These are phyloP conservation scores for Cajanus cajan DNA, from an alignment of 306 rosid genomes.

Conservation along the genomic window DNA sequence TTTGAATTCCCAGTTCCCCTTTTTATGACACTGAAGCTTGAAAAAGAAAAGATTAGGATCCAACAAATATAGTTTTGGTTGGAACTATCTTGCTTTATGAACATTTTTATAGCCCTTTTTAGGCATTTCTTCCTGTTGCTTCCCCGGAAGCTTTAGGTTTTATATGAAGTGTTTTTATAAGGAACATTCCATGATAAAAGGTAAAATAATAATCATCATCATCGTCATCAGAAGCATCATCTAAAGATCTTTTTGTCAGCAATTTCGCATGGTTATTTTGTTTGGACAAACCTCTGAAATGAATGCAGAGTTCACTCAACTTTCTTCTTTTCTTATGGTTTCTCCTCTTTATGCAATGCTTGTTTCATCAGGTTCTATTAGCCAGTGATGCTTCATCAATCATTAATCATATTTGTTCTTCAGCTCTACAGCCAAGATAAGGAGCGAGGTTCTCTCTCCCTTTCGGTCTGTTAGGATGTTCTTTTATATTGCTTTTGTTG, in stretches of 20 bases:
- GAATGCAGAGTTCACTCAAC: conserved; percentile 22
- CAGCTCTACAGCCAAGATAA: conserved; percentile 83
- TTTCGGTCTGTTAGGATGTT: conserved; percentile 90
- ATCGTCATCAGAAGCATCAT: neutral
- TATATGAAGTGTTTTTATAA: neutral
- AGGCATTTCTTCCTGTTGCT: neutral
- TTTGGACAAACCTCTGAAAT: conserved; percentile 20
- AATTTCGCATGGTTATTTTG: conserved; percentile 8
- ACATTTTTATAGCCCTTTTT: neutral
- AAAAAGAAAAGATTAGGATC: neutral
- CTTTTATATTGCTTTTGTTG: conserved; percentile 67
- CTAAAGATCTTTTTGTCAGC: neutral
- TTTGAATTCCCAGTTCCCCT: neutral
- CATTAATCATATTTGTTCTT: conserved; percentile 52
- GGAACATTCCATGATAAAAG: neutral
- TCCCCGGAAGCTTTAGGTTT: neutral
- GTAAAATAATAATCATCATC: neutral
- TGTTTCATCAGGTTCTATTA: conserved; percentile 48
- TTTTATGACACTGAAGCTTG: neutral
- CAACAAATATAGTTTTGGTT: neutral
- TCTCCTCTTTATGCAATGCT: conserved; percentile 39
- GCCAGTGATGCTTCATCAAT: conserved; percentile 47
- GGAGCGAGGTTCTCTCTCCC: conserved; percentile 83
- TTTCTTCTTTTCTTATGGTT: conserved; percentile 30
- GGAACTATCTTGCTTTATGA: neutral